Evolutionary conservation across 1,139 yeast genomes (phyloP).

Genomic region (Kodamaea alishanica): DNA sequence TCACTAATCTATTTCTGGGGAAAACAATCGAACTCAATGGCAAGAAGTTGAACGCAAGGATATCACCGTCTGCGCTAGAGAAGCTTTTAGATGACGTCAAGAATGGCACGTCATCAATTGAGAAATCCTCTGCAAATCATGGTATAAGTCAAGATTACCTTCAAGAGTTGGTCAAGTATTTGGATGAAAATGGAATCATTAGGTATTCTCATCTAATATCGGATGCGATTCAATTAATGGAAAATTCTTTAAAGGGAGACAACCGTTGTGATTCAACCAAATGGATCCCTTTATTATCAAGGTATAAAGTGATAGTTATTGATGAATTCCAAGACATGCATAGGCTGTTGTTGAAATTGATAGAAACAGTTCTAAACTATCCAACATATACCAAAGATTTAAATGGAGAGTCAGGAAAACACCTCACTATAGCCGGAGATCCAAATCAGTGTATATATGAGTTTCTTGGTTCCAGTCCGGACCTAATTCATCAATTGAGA

Average conservation of each 20-base stretch:
- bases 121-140: slow-evolving; percentile 23
- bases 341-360: slow-evolving; percentile 44
- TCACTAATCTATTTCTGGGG: slow-evolving; percentile 32
- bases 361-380: slow-evolving; percentile 34
- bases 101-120: slow-evolving; percentile 24
- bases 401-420: slow-evolving; percentile 26
- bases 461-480: slow-evolving; percentile 49
- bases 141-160: slow-evolving; percentile 21
- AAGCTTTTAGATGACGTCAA: slow-evolving; percentile 30
- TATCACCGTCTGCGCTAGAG: slow-evolving; percentile 31
- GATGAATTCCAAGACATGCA: slow-evolving; percentile 80
- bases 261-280: slow-evolving; percentile 1
- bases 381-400: slow-evolving; percentile 19
- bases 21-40: slow-evolving; percentile 23
- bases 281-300: slow-evolving; percentile 23
- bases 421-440: slow-evolving; percentile 70
- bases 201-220: slow-evolving; percentile 36
- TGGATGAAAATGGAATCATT: slow-evolving; percentile 30
- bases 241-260: slow-evolving; percentile 12
- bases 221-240: slow-evolving; percentile 28
- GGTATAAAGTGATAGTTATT: slow-evolving; percentile 45
- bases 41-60: slow-evolving; percentile 19
- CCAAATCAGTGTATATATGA: slow-evolving; percentile 68
- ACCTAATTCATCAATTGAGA: slow-evolving; percentile 23
- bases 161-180: slow-evolving; percentile 14